Percentiles rank a stretch among this genome's conserved stretches.
Conservation (phyloP, 768 basidiomycete species). For the Antrodiella citrinella region DNA sequence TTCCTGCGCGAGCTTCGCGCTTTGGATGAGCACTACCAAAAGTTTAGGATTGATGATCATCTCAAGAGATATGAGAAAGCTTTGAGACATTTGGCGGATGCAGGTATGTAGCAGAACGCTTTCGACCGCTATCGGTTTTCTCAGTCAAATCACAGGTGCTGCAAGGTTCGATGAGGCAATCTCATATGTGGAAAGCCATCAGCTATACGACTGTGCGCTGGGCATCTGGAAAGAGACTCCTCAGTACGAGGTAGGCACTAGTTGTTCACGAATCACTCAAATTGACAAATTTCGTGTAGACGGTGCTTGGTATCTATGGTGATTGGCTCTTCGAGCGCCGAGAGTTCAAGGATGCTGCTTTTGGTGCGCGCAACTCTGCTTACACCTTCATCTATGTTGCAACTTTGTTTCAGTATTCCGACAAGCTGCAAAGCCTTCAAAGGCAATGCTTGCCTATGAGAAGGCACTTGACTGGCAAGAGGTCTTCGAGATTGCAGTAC, state of each 20-base stretch:
- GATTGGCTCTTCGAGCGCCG: constrained; percentile 81
- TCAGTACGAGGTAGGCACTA: constrained; percentile 44
- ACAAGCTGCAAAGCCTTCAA: constrained; percentile 51
- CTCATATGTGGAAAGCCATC: constrained; percentile 70
- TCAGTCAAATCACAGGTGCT: constrained; percentile 37
- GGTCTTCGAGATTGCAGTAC: constrained; percentile 71
- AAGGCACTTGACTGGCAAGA: constrained; percentile 87
- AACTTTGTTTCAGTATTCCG: constrained; percentile 49
- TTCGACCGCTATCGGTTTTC: neutral
- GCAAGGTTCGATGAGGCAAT: constrained; percentile 74
- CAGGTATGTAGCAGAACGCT: constrained; percentile 38
- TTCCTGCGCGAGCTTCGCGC: constrained; percentile 87
- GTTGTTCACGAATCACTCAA: neutral
- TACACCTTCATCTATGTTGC: neutral
- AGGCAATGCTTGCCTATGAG: constrained; percentile 86
- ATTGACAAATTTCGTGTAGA: constrained; percentile 32
- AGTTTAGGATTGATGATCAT: constrained; percentile 90
- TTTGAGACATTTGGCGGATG: constrained; percentile 60
- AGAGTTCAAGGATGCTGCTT: constrained; percentile 77
- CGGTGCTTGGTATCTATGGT: constrained; percentile 68
- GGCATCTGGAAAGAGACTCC: constrained; percentile 64
- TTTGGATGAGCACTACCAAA: constrained; percentile 73
- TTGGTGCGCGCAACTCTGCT: constrained; percentile 42
- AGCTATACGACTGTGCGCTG: constrained; percentile 67
- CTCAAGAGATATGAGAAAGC: constrained; percentile 72